phyloP scores from a whole-genome alignment of 768 basidiomycete genomes.

The Mrakia frigida region DNA sequence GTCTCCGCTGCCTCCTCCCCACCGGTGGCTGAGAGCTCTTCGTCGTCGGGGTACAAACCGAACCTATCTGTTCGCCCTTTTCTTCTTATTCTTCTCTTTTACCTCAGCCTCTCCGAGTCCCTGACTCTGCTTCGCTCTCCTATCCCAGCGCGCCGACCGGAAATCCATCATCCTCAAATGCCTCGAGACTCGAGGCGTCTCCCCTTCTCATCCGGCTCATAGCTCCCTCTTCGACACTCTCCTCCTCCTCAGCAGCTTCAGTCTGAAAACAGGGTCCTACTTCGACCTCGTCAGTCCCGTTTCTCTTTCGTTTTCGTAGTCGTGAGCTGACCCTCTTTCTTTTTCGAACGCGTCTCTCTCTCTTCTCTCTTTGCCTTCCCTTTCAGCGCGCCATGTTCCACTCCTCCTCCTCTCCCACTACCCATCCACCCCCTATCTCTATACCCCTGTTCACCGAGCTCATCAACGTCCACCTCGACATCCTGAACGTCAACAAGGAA shows the following conservation, averaged over 20 bases:
- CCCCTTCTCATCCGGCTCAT: background rate
- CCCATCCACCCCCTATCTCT: background rate
- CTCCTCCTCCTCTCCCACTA: background rate
- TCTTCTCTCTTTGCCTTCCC: background rate
- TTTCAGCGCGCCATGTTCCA: background rate
- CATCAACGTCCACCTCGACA: conserved; percentile 1
- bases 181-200: background rate
- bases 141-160: background rate
- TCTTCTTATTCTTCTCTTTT: too few relatives aligned
- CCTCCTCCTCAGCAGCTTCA: background rate
- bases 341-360: background rate
- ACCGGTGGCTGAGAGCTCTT: too few relatives aligned
- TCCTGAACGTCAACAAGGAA: background rate
- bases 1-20: too few relatives aligned
- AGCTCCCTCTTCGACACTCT: background rate
- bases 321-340: background rate
- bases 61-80: too few relatives aligned
- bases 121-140: background rate
- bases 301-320: background rate
- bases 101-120: too few relatives aligned
- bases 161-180: background rate
- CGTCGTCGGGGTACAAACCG: too few relatives aligned
- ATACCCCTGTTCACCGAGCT: background rate
- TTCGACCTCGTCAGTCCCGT: background rate
- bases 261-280: background rate